Evolutionary conservation across 768 basidiomycete species (phyloP).

Genomic region (Ramaria rubella): DNA sequence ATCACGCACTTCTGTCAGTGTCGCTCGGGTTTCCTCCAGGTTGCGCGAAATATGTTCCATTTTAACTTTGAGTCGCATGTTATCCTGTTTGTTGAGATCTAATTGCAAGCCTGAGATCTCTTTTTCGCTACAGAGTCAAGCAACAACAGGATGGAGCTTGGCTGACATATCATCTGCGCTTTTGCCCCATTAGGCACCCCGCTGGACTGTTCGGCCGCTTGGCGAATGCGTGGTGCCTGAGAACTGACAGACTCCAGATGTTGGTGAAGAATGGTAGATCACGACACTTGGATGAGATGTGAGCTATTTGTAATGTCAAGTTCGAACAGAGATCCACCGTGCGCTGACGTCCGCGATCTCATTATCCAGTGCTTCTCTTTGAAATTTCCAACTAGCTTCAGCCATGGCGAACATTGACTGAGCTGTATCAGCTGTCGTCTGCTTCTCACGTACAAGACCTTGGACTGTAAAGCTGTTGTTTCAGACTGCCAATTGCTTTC

Average conservation of each 20-base stretch:
- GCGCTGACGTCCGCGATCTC: conserved; percentile 66
- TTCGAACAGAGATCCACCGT: conserved; percentile 39
- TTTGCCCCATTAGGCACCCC: conserved; percentile 42
- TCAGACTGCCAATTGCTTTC: conserved; percentile 59
- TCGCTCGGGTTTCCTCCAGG: conserved; percentile 62
- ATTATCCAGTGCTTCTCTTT: conserved; percentile 70
- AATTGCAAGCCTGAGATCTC: conserved; percentile 86
- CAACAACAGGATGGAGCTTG: conserved; percentile 70
- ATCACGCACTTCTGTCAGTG: conserved; percentile 57
- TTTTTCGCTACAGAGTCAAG: conserved; percentile 84
- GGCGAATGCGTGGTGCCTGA: conserved; percentile 74
- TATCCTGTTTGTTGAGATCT: conserved; percentile 76
- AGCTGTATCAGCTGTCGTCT: conserved; percentile 64
- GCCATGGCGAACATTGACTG: conserved; percentile 63
- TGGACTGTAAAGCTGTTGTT: conserved; percentile 54
- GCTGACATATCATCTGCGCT: conserved; percentile 59
- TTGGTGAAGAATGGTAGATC: conserved; percentile 71
- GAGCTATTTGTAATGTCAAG: not conserved
- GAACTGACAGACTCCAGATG: conserved; percentile 80
- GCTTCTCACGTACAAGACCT: conserved; percentile 48
- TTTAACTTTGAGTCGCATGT: conserved; percentile 62
- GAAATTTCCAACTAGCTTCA: conserved; percentile 74
- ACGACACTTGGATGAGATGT: conserved; percentile 41
- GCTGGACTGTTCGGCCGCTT: conserved; percentile 52
- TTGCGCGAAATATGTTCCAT: conserved; percentile 65